Evolutionary conservation across 371 early-diverging fungal species (phyloP), one percentile per base, ranked within the genome.

Genomic region (Quaeritorhiza haematococci): DNA sequence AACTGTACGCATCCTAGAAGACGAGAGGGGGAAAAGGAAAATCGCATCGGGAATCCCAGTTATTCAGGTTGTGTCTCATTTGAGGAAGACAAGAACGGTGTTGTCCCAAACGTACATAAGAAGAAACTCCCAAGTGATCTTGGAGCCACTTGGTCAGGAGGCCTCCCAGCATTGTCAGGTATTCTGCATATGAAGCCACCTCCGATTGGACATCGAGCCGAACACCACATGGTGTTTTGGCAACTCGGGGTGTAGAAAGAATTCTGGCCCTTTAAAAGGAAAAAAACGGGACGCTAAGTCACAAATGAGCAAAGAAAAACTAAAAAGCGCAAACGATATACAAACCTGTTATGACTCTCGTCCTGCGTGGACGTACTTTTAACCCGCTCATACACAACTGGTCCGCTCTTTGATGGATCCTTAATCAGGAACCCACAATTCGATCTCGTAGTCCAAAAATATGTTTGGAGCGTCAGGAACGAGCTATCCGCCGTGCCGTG

Each of bases 401-500:
- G 61, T 19, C 67, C 62, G 0, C 17, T n/a, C n/a, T n/a, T 8
- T 3, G 27, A 41, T 3, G 8, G 28, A 13, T 45, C 27, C 6
- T 33, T 33, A 32, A 53, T 21, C 15, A 33, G 23, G 19, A 54
- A 26, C 23, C 32, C 43, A n/a, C 21, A 34, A 3, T 56, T 56
- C 17, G 27, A 33, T 26, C 27, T 33, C 13, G 32, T 63, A 24
- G 58, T 27, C 62, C 56, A 69, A 21, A 64, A 29, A 43, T 59
- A 65, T 0, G 67, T 17, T 26, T 64, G 63, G 15, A 72, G 52
- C 7, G 71, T 68, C 13, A 72, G 49, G 1, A 58, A 7, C 1
- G 66, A 72, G 13, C 57, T 43, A 42, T 69, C 72, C 7, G 59
- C 33, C 0, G 72, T 72, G 32, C 72, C 73, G 49, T 68, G 72